These are phyloP conservation scores for Fusarium sp. DNA, from an alignment of 2,329 filamentous ascomycete genomes.

Conservation along the genomic window DNA sequence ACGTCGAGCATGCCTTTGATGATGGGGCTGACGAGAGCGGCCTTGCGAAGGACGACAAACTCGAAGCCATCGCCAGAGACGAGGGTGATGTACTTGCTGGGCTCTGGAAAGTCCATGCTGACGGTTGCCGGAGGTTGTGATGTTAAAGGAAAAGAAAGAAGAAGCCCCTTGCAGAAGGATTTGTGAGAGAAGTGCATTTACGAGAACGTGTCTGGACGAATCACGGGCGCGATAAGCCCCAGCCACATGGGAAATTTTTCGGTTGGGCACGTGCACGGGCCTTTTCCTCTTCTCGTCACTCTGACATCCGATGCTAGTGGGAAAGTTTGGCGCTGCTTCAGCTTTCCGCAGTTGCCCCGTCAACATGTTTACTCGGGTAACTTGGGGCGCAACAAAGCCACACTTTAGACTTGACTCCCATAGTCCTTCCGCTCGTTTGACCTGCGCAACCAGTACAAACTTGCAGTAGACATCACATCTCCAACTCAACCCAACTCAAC, in stretches of 20 bases:
- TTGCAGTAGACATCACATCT: constrained; percentile 31
- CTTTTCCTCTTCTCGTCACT: constrained; percentile 1
- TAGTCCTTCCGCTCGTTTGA: constrained; percentile 35
- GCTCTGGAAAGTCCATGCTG: constrained; percentile 41
- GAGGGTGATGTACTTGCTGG: constrained; percentile 80
- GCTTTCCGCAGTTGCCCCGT: constrained; percentile 47
- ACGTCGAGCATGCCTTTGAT: constrained; percentile 82
- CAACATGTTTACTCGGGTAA: constrained; percentile 51
- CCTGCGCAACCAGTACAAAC: constrained; percentile 24
- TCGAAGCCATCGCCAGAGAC: constrained; percentile 82
- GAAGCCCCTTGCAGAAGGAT: constrained; percentile 16
- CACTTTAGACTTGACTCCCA: constrained; percentile 41
- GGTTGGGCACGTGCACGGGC: constrained; percentile 39
- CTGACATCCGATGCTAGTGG: constrained; percentile 15
- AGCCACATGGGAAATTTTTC: constrained; percentile 36
- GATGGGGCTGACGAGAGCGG: constrained; percentile 75
- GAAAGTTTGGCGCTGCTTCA: constrained; percentile 8
- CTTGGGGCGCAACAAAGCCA: constrained; percentile 44
- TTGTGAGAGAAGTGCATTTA: constrained; percentile 26
- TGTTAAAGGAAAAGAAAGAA: constrained; percentile 17
- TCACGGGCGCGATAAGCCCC: constrained; percentile 14
- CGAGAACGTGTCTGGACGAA: constrained; percentile 26
- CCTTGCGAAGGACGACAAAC: constrained; percentile 79
- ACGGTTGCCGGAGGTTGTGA: neutral
- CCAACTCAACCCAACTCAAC: constrained; percentile 3